These are phyloP conservation scores for Teunomyces panamensis DNA, from an alignment of 805 yeast species.

Conservation along the genomic window DNA sequence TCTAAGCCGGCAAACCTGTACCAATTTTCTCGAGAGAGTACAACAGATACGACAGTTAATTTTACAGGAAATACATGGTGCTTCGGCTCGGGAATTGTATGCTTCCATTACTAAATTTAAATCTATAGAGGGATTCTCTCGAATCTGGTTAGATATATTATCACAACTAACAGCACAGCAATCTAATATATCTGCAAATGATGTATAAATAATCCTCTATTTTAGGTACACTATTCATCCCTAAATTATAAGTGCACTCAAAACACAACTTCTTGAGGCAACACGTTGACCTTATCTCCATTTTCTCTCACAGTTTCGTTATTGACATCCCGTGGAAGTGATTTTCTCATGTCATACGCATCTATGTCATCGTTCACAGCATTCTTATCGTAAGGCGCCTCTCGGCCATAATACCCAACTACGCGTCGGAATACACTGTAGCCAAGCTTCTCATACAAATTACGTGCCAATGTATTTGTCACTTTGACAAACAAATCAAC, in stretches of 20 bases:
- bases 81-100: no score
- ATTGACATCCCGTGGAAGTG: slow-evolving; percentile 55
- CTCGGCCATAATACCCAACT: slow-evolving; percentile 75
- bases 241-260: slow-evolving; percentile 17
- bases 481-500: slow-evolving; percentile 91
- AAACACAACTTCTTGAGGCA: slow-evolving; percentile 66
- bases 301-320: slow-evolving; percentile 53
- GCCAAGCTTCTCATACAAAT: slow-evolving; percentile 81
- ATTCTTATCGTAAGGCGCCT: slow-evolving; percentile 45
- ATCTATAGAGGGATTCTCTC: no score
- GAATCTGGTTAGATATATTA: no score
- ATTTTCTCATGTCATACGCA: slow-evolving; percentile 84
- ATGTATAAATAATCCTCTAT: no score
- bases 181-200: no score
- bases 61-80: no score
- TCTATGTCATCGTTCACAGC: slow-evolving; percentile 65
- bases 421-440: slow-evolving; percentile 84
- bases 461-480: slow-evolving; percentile 75
- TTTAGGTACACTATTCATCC: no score
- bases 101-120: no score
- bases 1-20: no score
- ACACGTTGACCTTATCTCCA: slow-evolving; percentile 58
- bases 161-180: no score
- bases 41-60: no score
- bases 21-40: no score